A percentile compares a stretch with the other conserved stretches of the same genome.
Conservation (phyloP, 2,329 filamentous ascomycete species). For the Diaporthe vaccinii region DNA sequence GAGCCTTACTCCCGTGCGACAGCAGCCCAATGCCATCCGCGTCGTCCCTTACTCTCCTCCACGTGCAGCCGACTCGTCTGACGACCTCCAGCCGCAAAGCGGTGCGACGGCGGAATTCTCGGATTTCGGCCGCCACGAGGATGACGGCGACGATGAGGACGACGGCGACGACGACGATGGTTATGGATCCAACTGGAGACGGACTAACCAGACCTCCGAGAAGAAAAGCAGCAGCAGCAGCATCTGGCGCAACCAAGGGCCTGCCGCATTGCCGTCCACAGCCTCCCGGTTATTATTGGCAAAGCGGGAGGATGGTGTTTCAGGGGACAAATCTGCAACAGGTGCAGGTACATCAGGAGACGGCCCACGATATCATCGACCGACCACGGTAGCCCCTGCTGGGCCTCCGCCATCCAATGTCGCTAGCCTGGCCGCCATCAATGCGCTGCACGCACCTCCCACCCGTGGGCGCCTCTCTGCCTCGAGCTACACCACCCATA, state of each 20-base stretch:
- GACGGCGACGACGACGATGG: slow-evolving; percentile 10
- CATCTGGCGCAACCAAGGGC: slow-evolving; percentile 8
- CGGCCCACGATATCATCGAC: slow-evolving; percentile 48
- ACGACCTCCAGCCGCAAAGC: slow-evolving; percentile 46
- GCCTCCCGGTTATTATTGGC: slow-evolving; percentile 41
- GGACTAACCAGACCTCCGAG: slow-evolving; percentile 29
- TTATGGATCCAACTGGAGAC: slow-evolving; percentile 23
- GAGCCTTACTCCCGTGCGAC: slow-evolving; percentile 53
- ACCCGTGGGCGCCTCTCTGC: slow-evolving; percentile 41
- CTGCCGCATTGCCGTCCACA: slow-evolving; percentile 36
- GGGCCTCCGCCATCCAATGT: slow-evolving; percentile 53
- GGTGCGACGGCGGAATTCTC: slow-evolving; percentile 29
- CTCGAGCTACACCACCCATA: slow-evolving; percentile 37
- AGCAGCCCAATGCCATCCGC: slow-evolving; percentile 60
- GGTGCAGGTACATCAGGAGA: slow-evolving; percentile 47
- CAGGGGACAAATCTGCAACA: slow-evolving; percentile 58
- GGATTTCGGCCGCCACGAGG: slow-evolving; percentile 11
- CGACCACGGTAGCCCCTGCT: slow-evolving; percentile 52
- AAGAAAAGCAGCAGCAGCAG: slow-evolving; percentile 14
- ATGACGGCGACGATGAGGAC: slow-evolving; percentile 3
- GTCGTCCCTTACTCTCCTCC: slow-evolving; percentile 64
- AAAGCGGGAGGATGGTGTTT: slow-evolving; percentile 56
- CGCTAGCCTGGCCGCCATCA: slow-evolving; percentile 50
- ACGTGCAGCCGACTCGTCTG: slow-evolving; percentile 44
- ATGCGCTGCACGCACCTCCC: slow-evolving; percentile 48